Evolutionary conservation across 202 grass and related monocot species (phyloP), one percentile per base, ranked within the genome.

Genomic region (Schoenoplectus tabernaemontani): DNA sequence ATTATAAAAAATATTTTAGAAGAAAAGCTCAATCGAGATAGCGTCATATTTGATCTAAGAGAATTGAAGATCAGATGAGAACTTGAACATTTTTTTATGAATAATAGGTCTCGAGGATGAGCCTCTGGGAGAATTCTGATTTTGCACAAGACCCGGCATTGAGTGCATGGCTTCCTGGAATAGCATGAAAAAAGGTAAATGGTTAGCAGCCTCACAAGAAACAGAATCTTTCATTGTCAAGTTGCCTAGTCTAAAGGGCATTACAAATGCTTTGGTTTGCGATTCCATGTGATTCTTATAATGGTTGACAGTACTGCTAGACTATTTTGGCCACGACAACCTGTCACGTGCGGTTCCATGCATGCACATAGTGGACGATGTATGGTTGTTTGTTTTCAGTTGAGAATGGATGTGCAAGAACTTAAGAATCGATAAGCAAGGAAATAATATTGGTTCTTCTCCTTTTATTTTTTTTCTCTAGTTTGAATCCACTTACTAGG

Each of bases 21-120:
- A 30, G 68, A 93, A 81, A 91, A 97, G 89, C 91, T 98, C 91
- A 86, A 69, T 86, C 56, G 79, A 86, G 89, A 94, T 98, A 94
- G 84, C 95, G 64, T 87, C 95, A 0, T 38, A 0, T 0, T 7
- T 16, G 3, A 1, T 0, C 37, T 92, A 94, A 63, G 0, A 8
- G 10, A 1, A 26, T 65, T 39, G n/a, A 43, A 42, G 8, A 46
- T 30, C 59, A 28, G 3, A 36, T 47, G 16, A 3, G 20, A 39
- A 56, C 4, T 4, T 26, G 2, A 48, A 64, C 4, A 24, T 22
- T 65, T 12, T 61, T 42, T 1, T 24, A n/a, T 36, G n/a, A 75
- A 15, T 23, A 12, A 76, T 46, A 37, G 44, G 16, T 59, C 5
- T 32, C 54, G 17, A 7, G 0, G 43, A 13, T 30, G 4, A 23